Conservation (phyloP, 169 alveolate species). For the Toxoplasma gondii region DNA sequence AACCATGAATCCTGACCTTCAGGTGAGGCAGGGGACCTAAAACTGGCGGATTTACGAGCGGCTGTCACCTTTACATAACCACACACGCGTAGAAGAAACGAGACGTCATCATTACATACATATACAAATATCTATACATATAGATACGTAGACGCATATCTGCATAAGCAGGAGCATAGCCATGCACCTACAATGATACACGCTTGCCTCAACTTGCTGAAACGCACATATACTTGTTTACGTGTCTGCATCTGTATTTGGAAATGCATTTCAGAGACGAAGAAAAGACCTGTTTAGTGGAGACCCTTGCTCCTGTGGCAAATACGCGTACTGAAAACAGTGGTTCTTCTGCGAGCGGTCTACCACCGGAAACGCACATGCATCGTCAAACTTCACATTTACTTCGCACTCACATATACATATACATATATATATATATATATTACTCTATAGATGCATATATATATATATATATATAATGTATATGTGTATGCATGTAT, state of each 20-base stretch:
- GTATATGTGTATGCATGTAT: constrained; percentile 22
- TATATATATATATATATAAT: neutral
- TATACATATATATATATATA: neutral
- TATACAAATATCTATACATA: too few species aligned
- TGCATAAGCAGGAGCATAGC: neutral
- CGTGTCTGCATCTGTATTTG: neutral
- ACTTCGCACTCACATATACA: neutral
- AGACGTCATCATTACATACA: too few species aligned
- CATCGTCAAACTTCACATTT: too few species aligned
- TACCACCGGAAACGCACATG: too few species aligned
- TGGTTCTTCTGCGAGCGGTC: too few species aligned
- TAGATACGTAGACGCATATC: neutral
- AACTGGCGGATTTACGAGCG: neutral
- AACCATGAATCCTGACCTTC: constrained; percentile 27
- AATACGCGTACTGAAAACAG: too few species aligned
- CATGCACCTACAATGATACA: neutral
- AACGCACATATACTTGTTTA: neutral
- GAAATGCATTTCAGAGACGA: too few species aligned
- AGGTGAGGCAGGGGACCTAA: neutral
- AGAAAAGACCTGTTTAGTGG: too few species aligned
- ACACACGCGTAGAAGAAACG: too few species aligned
- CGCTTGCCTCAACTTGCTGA: too few species aligned
- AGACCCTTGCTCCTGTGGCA: too few species aligned
- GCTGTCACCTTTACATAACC: neutral
- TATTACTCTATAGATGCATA: neutral